Percentiles rank a stretch among this genome's conserved stretches.
Conservation (phyloP, 768 basidiomycete species). For the Boletus edulis region DNA sequence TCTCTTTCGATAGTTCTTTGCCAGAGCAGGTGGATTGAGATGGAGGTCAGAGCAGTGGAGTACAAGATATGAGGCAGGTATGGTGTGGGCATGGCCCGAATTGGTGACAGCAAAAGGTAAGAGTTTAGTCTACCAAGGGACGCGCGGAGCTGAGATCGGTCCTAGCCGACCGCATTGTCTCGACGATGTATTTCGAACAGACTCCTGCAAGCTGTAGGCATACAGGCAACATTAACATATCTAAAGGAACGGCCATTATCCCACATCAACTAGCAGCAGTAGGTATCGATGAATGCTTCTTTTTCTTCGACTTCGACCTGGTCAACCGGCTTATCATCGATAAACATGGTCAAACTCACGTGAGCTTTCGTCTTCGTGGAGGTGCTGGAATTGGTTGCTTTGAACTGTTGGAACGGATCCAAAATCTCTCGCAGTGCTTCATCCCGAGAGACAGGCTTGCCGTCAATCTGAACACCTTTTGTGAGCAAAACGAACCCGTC, state of each 20-base stretch:
- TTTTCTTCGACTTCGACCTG: constrained; percentile 15
- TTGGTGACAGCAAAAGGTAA: neutral
- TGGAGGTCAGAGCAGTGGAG: constrained; percentile 61
- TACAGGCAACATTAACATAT: neutral
- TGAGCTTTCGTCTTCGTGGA: constrained; percentile 15
- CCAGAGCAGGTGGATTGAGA: constrained; percentile 64
- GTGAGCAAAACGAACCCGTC: constrained; percentile 23
- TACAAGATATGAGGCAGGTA: constrained; percentile 68
- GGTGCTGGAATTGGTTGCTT: neutral
- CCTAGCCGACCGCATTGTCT: neutral
- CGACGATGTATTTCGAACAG: neutral
- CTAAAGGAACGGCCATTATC: neutral
- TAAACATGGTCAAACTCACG: constrained; percentile 8
- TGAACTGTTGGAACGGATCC: constrained; percentile 13
- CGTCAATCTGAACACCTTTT: constrained; percentile 26
- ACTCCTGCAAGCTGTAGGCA: neutral
- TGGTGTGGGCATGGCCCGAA: constrained; percentile 22
- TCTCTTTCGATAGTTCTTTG: constrained; percentile 49
- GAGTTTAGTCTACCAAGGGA: too few species aligned
- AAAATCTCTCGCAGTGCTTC: constrained; percentile 22
- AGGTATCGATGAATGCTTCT: constrained; percentile 5
- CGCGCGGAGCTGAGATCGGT: too few species aligned
- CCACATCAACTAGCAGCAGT: constrained; percentile 4
- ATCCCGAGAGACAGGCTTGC: constrained; percentile 16
- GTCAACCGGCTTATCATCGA: constrained; percentile 6